These are phyloP conservation scores for Arabis hirsuta DNA, from an alignment of 345 rosid species.

Conservation along the genomic window DNA sequence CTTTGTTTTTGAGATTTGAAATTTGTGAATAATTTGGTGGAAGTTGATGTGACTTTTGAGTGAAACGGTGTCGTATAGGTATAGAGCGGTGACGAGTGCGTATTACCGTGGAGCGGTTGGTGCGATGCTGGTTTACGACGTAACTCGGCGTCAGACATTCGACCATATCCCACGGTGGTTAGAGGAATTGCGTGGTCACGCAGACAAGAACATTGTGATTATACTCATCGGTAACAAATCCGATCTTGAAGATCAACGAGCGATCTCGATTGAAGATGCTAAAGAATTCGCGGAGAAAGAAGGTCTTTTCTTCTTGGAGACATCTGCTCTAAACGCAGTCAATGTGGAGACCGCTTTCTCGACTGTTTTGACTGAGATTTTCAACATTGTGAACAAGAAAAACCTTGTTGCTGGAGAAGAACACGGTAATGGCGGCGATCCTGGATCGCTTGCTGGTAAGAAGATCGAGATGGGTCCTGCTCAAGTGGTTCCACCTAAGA, in stretches of 20 bases:
- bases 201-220: conserved; percentile 60
- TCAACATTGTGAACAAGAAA: conserved; percentile 58
- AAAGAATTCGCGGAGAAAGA: conserved; percentile 64
- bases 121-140: conserved; percentile 70
- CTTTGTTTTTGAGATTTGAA: conserved; percentile 1
- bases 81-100: conserved; percentile 72
- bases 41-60: too few relatives aligned
- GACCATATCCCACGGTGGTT: conserved; percentile 67
- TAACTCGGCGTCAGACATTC: conserved; percentile 58
- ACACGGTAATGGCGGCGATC: conserved; percentile 53
- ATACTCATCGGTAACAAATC: conserved; percentile 70
- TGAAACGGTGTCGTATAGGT: conserved; percentile 44
- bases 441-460: conserved; percentile 50
- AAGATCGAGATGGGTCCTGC: conserved; percentile 55
- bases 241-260: conserved; percentile 59
- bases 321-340: conserved; percentile 65
- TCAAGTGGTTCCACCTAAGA: conserved; percentile 61
- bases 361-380: conserved; percentile 60
- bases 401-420: conserved; percentile 58
- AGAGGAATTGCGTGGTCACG: conserved; percentile 64
- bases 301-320: conserved; percentile 66
- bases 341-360: conserved; percentile 66
- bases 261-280: conserved; percentile 64
- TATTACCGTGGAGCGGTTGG: conserved; percentile 76
- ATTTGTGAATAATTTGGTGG: too few relatives aligned